These are phyloP conservation scores for Boletus pseudo-olivaceus DNA, from an alignment of 768 basidiomycete genomes.

Conservation along the genomic window DNA sequence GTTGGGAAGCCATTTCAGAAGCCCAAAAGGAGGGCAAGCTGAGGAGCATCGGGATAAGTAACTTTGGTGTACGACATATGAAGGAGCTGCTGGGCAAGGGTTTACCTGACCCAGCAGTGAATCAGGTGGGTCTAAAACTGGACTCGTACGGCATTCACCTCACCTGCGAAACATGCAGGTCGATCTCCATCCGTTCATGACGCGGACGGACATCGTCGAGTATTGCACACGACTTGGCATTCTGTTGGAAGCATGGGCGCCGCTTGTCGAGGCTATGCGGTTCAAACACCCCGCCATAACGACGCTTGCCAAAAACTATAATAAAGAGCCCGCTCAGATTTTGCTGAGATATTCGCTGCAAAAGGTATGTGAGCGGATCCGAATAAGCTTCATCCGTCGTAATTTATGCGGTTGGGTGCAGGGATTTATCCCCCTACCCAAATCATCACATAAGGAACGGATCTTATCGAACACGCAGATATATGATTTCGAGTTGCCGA, in stretches of 20 bases:
- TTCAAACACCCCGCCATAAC: slow-evolving; percentile 57
- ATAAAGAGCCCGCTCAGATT: slow-evolving; percentile 55
- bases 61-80: slow-evolving; percentile 39
- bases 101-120: slow-evolving; percentile 51
- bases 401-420: neutral
- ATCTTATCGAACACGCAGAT: slow-evolving; percentile 59
- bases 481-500: slow-evolving; percentile 57
- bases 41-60: slow-evolving; percentile 5
- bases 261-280: slow-evolving; percentile 42
- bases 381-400: neutral
- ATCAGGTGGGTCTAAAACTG: slow-evolving; percentile 43
- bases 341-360: slow-evolving; percentile 61
- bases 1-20: slow-evolving; percentile 1
- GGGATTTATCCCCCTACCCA: slow-evolving; percentile 59
- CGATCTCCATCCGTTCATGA: slow-evolving; percentile 70
- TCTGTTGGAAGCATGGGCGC: slow-evolving; percentile 51
- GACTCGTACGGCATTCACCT: slow-evolving; percentile 1
- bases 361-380: slow-evolving; percentile 42
- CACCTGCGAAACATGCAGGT: slow-evolving; percentile 32
- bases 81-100: slow-evolving; percentile 47
- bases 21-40: neutral
- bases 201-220: slow-evolving; percentile 55
- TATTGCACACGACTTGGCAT: slow-evolving; percentile 55
- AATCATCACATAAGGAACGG: slow-evolving; percentile 50
- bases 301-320: slow-evolving; percentile 49